phyloP scores from a whole-genome alignment of 2,329 filamentous ascomycete species.

The Penicillium sp. region DNA sequence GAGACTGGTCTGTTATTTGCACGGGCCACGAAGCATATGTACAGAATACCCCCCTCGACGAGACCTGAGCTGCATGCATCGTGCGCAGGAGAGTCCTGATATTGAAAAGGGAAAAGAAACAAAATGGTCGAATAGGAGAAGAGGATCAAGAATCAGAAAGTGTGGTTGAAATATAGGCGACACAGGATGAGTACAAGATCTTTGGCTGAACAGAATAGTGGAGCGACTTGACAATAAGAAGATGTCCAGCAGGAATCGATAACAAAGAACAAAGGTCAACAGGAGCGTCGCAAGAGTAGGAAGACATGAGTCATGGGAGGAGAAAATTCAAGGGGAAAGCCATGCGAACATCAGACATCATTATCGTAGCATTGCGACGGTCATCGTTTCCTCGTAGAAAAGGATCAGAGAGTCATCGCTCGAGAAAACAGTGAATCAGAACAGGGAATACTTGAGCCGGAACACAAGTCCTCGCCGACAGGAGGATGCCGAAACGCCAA shows the following conservation, averaged over 20 bases:
- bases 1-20: conserved; percentile 21
- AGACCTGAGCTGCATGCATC: not conserved
- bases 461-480: conserved; percentile 11
- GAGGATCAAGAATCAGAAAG: conserved; percentile 7
- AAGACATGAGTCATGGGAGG: not conserved
- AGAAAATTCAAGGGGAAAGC: conserved; percentile 10
- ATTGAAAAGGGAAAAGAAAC: conserved; percentile 3
- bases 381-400: conserved; percentile 13
- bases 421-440: conserved; percentile 12
- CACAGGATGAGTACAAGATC: no score
- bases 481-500: conserved; percentile 19
- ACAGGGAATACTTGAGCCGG: conserved; percentile 4
- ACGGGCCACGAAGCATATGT: conserved; percentile 27
- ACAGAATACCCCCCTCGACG: conserved; percentile 23
- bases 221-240: not conserved
- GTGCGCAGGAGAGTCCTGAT: no score
- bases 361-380: conserved; percentile 29
- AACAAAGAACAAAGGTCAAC: no score
- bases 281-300: no score
- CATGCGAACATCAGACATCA: conserved; percentile 31
- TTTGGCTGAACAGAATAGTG: not conserved
- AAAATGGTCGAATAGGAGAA: not conserved
- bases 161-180: not conserved
- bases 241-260: not conserved
- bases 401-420: conserved; percentile 19